Evolutionary conservation across 345 rosid genomes (phyloP).

Genomic region (Murraya paniculata): DNA sequence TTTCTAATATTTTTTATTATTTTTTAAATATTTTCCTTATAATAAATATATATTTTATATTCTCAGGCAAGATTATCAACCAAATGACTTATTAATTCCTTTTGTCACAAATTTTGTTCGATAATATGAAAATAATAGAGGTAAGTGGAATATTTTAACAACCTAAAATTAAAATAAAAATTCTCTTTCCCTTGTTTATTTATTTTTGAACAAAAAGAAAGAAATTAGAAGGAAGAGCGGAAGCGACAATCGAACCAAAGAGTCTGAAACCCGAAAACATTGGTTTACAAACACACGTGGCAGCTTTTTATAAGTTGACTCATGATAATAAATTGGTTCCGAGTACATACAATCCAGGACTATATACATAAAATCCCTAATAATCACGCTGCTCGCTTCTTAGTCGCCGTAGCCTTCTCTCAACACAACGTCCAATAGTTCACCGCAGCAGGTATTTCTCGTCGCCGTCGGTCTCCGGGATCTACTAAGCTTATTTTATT

Average conservation of each 20-base stretch:
- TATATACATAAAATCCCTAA: neutral
- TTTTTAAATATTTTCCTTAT: no score
- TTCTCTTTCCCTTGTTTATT: no score
- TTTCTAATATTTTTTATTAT: no score
- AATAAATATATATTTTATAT: no score
- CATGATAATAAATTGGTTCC: neutral
- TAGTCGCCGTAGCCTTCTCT: neutral
- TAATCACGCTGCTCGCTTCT: neutral
- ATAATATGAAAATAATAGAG: accelerated
- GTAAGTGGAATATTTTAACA: no score
- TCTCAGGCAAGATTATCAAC: no score
- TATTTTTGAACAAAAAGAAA: no score
- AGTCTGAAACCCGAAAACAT: neutral
- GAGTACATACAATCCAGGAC: neutral
- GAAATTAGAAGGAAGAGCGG: no score
- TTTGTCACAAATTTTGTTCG: accelerated
- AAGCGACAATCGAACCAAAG: neutral
- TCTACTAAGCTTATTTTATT: no score
- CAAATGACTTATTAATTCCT: no score
- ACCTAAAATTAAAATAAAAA: no score
- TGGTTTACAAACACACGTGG: neutral
- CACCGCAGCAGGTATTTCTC: neutral
- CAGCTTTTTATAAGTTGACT: neutral
- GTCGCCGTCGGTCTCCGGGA: neutral
- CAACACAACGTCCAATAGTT: neutral